A percentile compares a stretch with the other conserved stretches of the same genome.
These are phyloP conservation scores for Hawksworthiomyces lignivorus DNA, from an alignment of 2,329 filamentous ascomycete genomes.

Conservation along the genomic window DNA sequence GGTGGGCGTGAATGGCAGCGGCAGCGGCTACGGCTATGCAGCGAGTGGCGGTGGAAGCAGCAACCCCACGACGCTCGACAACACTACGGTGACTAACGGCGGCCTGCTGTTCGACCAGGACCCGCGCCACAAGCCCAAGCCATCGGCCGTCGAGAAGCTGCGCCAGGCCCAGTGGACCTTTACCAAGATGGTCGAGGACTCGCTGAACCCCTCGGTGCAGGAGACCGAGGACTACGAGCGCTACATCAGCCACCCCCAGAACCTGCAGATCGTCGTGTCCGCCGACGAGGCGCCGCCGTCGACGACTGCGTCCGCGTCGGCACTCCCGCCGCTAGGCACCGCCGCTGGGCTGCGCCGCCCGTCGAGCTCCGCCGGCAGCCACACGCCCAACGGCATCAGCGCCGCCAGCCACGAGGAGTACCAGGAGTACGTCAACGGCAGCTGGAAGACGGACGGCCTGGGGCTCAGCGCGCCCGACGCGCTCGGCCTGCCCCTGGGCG, in stretches of 20 bases:
- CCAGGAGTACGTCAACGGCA: conserved; percentile 69
- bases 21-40: not conserved
- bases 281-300: conserved; percentile 45
- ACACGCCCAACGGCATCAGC: conserved; percentile 27
- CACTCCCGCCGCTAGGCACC: too few relatives aligned
- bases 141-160: conserved; percentile 63
- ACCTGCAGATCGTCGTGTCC: conserved; percentile 73
- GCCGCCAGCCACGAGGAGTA: conserved; percentile 56
- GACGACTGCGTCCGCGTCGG: too few relatives aligned
- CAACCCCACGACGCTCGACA: conserved; percentile 9
- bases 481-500: conserved; percentile 28
- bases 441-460: conserved; percentile 52
- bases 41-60: conserved; percentile 3
- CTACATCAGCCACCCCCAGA: conserved; percentile 85
- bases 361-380: not conserved
- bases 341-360: not conserved
- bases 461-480: conserved; percentile 31
- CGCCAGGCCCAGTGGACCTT: conserved; percentile 84
- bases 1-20: too few relatives aligned
- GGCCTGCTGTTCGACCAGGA: conserved; percentile 8
- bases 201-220: conserved; percentile 74
- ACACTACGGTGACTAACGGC: conserved; percentile 8
- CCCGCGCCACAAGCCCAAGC: conserved; percentile 36
- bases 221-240: conserved; percentile 82
- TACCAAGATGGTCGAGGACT: conserved; percentile 75